phyloP scores from a whole-genome alignment of 1,139 yeast genomes.

The Debaryomycetaceae sp. region DNA sequence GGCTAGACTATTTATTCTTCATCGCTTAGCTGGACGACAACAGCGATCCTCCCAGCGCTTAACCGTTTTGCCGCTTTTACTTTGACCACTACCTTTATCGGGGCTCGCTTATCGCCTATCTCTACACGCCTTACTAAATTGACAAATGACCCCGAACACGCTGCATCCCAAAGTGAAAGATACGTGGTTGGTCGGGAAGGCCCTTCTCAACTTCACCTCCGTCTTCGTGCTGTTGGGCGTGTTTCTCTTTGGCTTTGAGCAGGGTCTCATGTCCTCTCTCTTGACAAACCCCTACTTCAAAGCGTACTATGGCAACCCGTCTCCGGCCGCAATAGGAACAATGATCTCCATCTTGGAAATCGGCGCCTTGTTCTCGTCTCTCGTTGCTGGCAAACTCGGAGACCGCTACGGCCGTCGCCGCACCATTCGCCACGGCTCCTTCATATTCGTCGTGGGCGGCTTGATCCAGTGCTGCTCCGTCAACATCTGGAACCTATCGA shows the following conservation, averaged over 20 bases:
- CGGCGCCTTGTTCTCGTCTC: slow-evolving; percentile 75
- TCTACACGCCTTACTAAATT: too few relatives aligned
- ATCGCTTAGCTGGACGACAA: too few relatives aligned
- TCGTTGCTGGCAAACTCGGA: slow-evolving; percentile 66
- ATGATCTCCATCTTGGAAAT: slow-evolving; percentile 78
- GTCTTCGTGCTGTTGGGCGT: slow-evolving; percentile 52
- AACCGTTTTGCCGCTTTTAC: too few relatives aligned
- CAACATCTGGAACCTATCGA: slow-evolving; percentile 40
- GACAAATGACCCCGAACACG: too few relatives aligned
- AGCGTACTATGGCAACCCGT: slow-evolving; percentile 60
- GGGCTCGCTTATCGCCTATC: too few relatives aligned
- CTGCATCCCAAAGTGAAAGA: slow-evolving; percentile 27
- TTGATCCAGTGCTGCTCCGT: slow-evolving; percentile 52
- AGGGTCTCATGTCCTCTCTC: slow-evolving; percentile 50
- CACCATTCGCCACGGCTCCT: slow-evolving; percentile 74
- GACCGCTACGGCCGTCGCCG: slow-evolving; percentile 73
- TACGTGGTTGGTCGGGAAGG: slow-evolving; percentile 39
- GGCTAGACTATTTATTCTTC: too few relatives aligned
- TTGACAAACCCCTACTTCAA: slow-evolving; percentile 65
- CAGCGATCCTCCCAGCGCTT: too few relatives aligned
- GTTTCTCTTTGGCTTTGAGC: slow-evolving; percentile 52
- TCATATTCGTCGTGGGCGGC: slow-evolving; percentile 77
- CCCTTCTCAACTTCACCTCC: slow-evolving; percentile 44
- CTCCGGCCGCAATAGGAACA: slow-evolving; percentile 59
- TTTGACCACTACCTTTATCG: too few relatives aligned